phyloP scores from a whole-genome alignment of 129 eudicot genomes.

The Gnaphalium uliginosum region DNA sequence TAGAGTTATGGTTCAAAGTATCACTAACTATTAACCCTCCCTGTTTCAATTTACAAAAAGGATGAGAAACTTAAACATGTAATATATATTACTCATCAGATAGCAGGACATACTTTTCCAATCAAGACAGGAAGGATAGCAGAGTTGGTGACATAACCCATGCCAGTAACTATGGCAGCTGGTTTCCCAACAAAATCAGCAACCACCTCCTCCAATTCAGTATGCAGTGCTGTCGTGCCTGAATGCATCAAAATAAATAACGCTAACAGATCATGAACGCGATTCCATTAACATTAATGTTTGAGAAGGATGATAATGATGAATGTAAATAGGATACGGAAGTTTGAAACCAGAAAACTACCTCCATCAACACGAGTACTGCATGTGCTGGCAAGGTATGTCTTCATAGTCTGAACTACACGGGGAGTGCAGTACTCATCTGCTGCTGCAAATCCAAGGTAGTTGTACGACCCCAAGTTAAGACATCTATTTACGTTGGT shows the following conservation, averaged over 20 bases:
- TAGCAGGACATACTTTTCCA: slow-evolving; percentile 66
- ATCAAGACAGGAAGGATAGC: slow-evolving; percentile 89
- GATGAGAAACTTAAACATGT: slow-evolving; percentile 13
- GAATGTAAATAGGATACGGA: slow-evolving; percentile 27
- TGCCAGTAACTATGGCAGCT: slow-evolving; percentile 85
- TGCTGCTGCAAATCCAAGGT: slow-evolving; percentile 94
- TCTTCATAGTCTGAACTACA: slow-evolving; percentile 73
- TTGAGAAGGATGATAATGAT: not conserved
- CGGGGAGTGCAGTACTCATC: slow-evolving; percentile 96
- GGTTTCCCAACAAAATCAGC: slow-evolving; percentile 91
- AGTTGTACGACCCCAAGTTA: slow-evolving; percentile 90
- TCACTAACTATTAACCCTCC: slow-evolving; percentile 95
- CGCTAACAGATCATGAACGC: slow-evolving; percentile 9
- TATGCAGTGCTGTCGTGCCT: slow-evolving; percentile 82
- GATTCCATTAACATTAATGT: not conserved
- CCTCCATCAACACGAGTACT: slow-evolving; percentile 96
- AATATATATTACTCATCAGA: not conserved
- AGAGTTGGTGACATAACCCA: slow-evolving; percentile 97
- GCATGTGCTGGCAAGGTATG: slow-evolving; percentile 73
- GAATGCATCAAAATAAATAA: slow-evolving; percentile 27
- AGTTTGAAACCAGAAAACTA: slow-evolving; percentile 24
- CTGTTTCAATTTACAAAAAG: slow-evolving; percentile 40
- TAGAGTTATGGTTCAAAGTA: slow-evolving; percentile 93
- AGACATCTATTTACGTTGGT: slow-evolving; percentile 60
- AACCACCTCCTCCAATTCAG: slow-evolving; percentile 79